These are phyloP conservation scores for Leucocoprinus leucothites DNA, from an alignment of 768 basidiomycete genomes.

Conservation along the genomic window DNA sequence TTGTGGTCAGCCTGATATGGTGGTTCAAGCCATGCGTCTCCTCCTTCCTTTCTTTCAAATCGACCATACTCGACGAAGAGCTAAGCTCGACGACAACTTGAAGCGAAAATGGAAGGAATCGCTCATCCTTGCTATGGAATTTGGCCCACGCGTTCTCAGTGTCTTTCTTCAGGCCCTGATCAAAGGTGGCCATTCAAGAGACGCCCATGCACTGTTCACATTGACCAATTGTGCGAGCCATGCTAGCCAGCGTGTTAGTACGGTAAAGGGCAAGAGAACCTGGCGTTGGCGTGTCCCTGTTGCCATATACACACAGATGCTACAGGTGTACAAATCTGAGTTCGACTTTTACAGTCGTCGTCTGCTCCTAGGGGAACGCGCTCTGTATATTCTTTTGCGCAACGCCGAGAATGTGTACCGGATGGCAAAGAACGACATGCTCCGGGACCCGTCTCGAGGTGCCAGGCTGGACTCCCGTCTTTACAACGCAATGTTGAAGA, in stretches of 20 bases:
- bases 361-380: neutral
- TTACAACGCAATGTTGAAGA: constrained; percentile 57
- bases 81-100: neutral
- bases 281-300: constrained; percentile 61
- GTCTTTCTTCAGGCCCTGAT: constrained; percentile 56
- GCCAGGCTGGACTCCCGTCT: constrained; percentile 51
- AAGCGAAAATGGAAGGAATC: constrained; percentile 1
- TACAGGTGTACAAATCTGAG: constrained; percentile 54
- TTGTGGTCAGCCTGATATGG: constrained; percentile 41
- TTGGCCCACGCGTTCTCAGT: constrained; percentile 62
- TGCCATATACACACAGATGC: constrained; percentile 70
- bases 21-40: constrained; percentile 45
- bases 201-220: constrained; percentile 17
- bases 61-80: constrained; percentile 11
- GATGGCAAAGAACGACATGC: constrained; percentile 5
- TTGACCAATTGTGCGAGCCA: neutral
- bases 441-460: constrained; percentile 7
- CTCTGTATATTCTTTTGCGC: neutral
- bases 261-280: constrained; percentile 17
- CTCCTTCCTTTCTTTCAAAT: constrained; percentile 52
- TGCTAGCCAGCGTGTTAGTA: neutral
- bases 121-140: constrained; percentile 38
- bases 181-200: constrained; percentile 49
- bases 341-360: constrained; percentile 24
- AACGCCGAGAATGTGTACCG: neutral